Conservation (phyloP, 192 early-diverging fungal genomes). For the Podila clonocystis region DNA sequence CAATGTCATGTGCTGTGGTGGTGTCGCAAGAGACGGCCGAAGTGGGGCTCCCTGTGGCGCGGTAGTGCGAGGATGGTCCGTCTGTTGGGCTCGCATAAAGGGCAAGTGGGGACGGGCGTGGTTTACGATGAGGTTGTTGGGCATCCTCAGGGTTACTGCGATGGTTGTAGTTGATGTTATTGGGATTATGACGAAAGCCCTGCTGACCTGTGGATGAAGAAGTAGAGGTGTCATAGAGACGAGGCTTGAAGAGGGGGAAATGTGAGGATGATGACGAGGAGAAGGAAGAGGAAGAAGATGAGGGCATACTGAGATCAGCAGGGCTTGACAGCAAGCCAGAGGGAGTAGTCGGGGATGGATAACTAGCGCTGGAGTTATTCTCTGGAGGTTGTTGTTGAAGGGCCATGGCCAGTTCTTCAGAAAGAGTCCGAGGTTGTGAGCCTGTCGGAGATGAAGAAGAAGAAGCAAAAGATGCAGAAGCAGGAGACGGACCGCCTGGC, state of each 20-base stretch:
- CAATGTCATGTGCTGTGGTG: slow-evolving; percentile 16
- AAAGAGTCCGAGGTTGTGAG: slow-evolving; percentile 28
- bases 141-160: neutral
- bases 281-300: slow-evolving; percentile 18
- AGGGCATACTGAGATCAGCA: slow-evolving; percentile 29
- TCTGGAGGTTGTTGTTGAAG: slow-evolving; percentile 14
- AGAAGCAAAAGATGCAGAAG: slow-evolving; percentile 5
- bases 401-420: slow-evolving; percentile 42
- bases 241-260: slow-evolving; percentile 46
- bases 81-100: slow-evolving; percentile 4
- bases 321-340: slow-evolving; percentile 26
- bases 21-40: slow-evolving; percentile 16
- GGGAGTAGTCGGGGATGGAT: slow-evolving; percentile 27
- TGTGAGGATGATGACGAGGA: slow-evolving; percentile 5
- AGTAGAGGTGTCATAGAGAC: neutral
- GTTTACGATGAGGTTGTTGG: neutral
- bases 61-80: neutral
- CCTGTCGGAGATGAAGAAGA: neutral
- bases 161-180: neutral
- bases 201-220: slow-evolving; percentile 1
- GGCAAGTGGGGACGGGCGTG: slow-evolving; percentile 28
- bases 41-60: slow-evolving; percentile 18
- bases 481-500: neutral
- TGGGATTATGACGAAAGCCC: neutral
- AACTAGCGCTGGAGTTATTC: neutral